Evolutionary conservation across 2,329 filamentous ascomycete genomes (phyloP).

Genomic region (Xylariaceae sp.): DNA sequence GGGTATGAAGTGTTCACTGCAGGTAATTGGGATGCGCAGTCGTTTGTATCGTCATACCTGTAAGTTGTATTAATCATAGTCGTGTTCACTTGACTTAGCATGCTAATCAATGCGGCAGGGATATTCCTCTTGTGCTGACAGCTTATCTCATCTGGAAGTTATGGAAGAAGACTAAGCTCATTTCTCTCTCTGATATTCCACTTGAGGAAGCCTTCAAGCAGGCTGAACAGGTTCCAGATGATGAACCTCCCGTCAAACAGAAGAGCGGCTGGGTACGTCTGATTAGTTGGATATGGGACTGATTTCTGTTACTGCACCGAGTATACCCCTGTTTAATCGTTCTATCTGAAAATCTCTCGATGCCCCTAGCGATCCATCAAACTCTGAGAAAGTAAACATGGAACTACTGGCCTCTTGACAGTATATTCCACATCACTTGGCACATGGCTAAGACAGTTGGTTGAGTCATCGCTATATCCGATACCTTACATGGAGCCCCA

Average conservation of each 20-base stretch:
- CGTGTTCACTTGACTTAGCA: neutral
- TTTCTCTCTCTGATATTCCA: slow-evolving; percentile 58
- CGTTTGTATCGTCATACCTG: slow-evolving; percentile 69
- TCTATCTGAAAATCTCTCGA: neutral
- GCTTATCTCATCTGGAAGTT: slow-evolving; percentile 71
- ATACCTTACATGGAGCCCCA: too few relatives aligned
- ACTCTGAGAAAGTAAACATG: neutral
- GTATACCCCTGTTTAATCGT: slow-evolving; percentile 40
- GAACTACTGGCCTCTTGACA: neutral
- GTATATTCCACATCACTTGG: neutral
- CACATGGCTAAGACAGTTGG: too few relatives aligned
- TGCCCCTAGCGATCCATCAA: neutral
- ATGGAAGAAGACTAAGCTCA: slow-evolving; percentile 65
- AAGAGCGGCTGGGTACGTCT: slow-evolving; percentile 6
- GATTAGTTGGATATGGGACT: slow-evolving; percentile 34
- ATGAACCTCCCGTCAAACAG: slow-evolving; percentile 35
- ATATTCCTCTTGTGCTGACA: slow-evolving; percentile 63
- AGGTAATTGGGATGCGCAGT: slow-evolving; percentile 63
- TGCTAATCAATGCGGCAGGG: slow-evolving; percentile 46
- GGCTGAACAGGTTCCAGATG: slow-evolving; percentile 46
- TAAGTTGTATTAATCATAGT: slow-evolving; percentile 46
- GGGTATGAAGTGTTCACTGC: slow-evolving; percentile 69
- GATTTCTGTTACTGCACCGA: neutral
- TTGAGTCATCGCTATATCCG: too few relatives aligned
- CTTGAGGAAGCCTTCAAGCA: slow-evolving; percentile 59